A percentile compares a stretch with the other conserved stretches of the same genome.
These are phyloP conservation scores for Dalbergia cochinchinensis DNA, from an alignment of 306 rosid species.

Conservation along the genomic window DNA sequence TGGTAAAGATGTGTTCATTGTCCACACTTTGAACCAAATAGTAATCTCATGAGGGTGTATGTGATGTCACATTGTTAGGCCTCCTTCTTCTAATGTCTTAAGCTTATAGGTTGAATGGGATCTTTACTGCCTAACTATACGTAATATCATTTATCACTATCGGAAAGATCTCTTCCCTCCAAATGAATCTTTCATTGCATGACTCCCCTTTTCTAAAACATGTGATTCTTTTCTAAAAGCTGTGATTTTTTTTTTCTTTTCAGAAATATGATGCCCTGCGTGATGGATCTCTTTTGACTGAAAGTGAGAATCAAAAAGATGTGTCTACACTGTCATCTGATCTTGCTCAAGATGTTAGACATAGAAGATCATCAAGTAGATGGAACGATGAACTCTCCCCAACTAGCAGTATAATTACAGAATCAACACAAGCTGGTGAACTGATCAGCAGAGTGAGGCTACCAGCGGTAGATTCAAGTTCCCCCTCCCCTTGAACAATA, in stretches of 20 bases:
- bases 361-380: slow-evolving; percentile 79
- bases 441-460: slow-evolving; percentile 69
- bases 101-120: slow-evolving; percentile 17
- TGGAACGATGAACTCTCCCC: slow-evolving; percentile 86
- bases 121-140: slow-evolving; percentile 31
- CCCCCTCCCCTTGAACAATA: slow-evolving; percentile 26
- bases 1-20: too few relatives aligned
- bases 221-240: slow-evolving; percentile 31
- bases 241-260: background rate
- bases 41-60: too few relatives aligned
- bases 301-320: slow-evolving; percentile 71
- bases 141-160: slow-evolving; percentile 7
- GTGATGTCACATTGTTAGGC: background rate
- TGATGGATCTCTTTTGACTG: slow-evolving; percentile 64
- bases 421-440: slow-evolving; percentile 86
- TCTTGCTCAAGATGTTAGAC: slow-evolving; percentile 70
- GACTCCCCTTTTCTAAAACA: slow-evolving; percentile 38
- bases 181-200: slow-evolving; percentile 12
- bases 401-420: slow-evolving; percentile 72
- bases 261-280: slow-evolving; percentile 69
- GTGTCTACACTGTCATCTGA: slow-evolving; percentile 60
- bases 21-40: too few relatives aligned
- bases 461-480: slow-evolving; percentile 52
- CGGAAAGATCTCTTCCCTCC: slow-evolving; percentile 33
- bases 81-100: background rate